Conservation (phyloP, 306 rosid genomes). For the Dalbergia oliveri region DNA sequence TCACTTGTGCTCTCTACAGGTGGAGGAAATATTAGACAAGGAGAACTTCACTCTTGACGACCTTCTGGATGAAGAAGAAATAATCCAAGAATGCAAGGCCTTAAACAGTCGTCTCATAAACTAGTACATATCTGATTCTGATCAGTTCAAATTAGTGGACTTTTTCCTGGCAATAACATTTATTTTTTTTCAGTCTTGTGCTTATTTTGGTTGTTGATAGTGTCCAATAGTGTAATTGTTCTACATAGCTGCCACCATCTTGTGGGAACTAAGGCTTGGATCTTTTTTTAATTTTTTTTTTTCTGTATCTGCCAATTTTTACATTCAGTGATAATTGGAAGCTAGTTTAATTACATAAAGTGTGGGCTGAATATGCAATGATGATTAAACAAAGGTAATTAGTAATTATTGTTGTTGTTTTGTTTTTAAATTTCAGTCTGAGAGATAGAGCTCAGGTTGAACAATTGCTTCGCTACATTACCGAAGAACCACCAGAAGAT, state of each 20-base stretch:
- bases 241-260: background rate
- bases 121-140: constrained; percentile 61
- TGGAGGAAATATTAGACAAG: constrained; percentile 86
- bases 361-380: constrained; percentile 31
- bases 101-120: constrained; percentile 95
- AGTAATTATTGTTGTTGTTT: constrained; percentile 17
- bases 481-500: constrained; percentile 87
- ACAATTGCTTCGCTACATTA: constrained; percentile 76
- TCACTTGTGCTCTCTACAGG: constrained; percentile 56
- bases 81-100: constrained; percentile 98
- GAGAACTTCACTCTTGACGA: constrained; percentile 90
- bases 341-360: constrained; percentile 20
- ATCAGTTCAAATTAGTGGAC: constrained; percentile 9
- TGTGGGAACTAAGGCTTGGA: constrained; percentile 5
- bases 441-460: constrained; percentile 94
- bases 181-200: background rate
- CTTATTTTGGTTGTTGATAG: background rate
- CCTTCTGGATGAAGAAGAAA: constrained; percentile 95
- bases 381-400: constrained; percentile 39
- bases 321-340: constrained; percentile 19
- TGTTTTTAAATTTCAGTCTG: constrained; percentile 61
- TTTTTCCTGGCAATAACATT: background rate
- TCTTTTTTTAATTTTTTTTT: background rate
- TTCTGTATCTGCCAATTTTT: constrained; percentile 34
- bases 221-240: background rate